Evolutionary conservation across 768 basidiomycete species (phyloP), one percentile per base, ranked within the genome.

Genomic region (Pleurotus giganteus): DNA sequence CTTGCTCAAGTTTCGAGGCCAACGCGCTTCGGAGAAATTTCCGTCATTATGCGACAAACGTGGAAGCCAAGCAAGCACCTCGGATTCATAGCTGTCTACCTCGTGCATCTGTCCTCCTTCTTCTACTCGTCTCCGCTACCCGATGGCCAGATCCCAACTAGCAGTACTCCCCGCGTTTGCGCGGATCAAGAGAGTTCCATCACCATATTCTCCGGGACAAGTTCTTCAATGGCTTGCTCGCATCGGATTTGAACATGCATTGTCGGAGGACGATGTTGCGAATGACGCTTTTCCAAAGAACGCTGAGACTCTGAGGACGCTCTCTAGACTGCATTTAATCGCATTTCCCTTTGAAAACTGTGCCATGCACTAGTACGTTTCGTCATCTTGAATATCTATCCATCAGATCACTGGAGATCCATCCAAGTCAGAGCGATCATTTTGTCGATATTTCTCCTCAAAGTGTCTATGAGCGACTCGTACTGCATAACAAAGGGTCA

Each of bases 301-400:
- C 6, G 50, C 69, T 19, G 66, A 67, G n/a, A 69, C 61, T 34
- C 60, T 74, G 1, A 57, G 53, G 37, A 43, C 53, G 2, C 26
- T 75, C 1, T 62, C 67, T 26, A 62, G 65, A 7, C 53, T 63
- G 7, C 68, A 71, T 39, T 44, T 72, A 4, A 41, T 69, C n/a
- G 59, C 70, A 3, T 72, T 73, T 39, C 71, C 71, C 2, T 75
- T 68, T 50, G 72, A 75, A 54, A 73, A 72, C 41, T 71, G 68
- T 0, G 61, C 61, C 4, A 71, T 74, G 68, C 73, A 73, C 46
- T 74, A 73, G 73, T 74, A 55, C 54, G 71, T 61, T 13, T 7
- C 9, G 28, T 9, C n/a, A 19, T 28, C 26, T 15, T 44, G 19
- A 55, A 13, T 8, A 21, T 15, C 49, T 50, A 21, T 19, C 17